A percentile compares a stretch with the other conserved stretches of the same genome.
Evolutionary conservation across 305 asterid species (phyloP).

Genomic region (Caryopteris hybrid): DNA sequence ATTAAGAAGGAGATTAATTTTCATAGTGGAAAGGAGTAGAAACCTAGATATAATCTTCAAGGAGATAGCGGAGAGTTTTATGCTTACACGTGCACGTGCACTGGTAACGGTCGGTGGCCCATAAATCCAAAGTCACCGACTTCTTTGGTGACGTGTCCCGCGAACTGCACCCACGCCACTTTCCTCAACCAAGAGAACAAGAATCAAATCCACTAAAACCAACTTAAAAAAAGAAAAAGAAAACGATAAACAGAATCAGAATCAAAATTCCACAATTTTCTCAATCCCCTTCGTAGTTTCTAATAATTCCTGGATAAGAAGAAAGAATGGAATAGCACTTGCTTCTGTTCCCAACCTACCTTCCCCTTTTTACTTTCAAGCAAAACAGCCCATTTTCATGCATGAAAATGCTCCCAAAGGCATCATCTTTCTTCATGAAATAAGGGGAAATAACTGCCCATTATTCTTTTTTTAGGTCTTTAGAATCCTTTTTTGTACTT

Average conservation of each 20-base stretch:
- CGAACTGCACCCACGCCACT: neutral
- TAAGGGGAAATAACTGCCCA: neutral
- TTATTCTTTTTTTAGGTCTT: neutral
- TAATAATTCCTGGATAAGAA: slow-evolving; percentile 1
- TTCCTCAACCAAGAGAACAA: neutral
- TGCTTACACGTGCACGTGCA: slow-evolving; percentile 19
- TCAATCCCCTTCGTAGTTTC: slow-evolving; percentile 3
- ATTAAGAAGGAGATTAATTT: no score
- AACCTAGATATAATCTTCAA: no score
- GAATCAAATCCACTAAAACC: neutral
- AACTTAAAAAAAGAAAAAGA: neutral
- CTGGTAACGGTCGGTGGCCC: slow-evolving; percentile 28
- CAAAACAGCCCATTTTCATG: slow-evolving; percentile 25
- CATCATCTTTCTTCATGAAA: slow-evolving; percentile 10
- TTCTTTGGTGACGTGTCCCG: slow-evolving; percentile 20
- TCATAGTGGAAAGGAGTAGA: no score
- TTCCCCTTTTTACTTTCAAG: neutral
- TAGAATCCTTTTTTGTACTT: neutral
- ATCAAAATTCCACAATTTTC: slow-evolving; percentile 2
- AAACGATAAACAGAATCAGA: slow-evolving; percentile 13
- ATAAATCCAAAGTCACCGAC: slow-evolving; percentile 11
- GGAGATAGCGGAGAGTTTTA: no score
- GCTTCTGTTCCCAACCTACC: slow-evolving; percentile 7
- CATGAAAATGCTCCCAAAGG: slow-evolving; percentile 25
- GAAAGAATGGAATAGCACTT: neutral